Evolutionary conservation across 2,329 filamentous ascomycete genomes (phyloP), one percentile per base, ranked within the genome.

Genomic region (Fusarium brachygibbosum): DNA sequence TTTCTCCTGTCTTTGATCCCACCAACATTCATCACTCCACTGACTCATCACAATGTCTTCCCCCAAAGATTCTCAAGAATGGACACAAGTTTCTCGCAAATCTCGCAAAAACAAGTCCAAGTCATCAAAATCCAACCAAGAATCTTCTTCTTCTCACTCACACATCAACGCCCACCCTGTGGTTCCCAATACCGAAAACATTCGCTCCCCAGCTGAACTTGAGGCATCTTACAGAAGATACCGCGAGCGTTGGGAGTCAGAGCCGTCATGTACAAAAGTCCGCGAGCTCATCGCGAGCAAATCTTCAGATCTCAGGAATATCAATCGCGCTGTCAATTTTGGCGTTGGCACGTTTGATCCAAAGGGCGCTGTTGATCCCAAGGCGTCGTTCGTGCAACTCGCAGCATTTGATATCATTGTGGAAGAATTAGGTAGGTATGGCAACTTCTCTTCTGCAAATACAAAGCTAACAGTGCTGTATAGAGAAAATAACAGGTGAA

Each of bases 341-440:
- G 87, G 87, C 0, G 76, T 86, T 3, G 87, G 87, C 3, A 81
- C 85, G 0, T 88, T 88, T 63, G 85, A 88, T 51, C 84, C 85
- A 3, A 76, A 77, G 5, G 82, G 85, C 44, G 82, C 80, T 1
- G 80, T 79, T 78, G 80, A 82, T n/a, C 78, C 79, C 3, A 82
- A 82, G 64, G 80, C 80, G 4, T 81, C 85, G 2, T 85, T 85
- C 63, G 71, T 85, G 40, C 87, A 90, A 74, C 80, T 88, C 2
- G 81, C 82, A 28, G 86, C 85, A 3, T 87, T 90, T 66, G 69
- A 84, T 19, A 69, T 77, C 41, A 79, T 89, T 12, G 81, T 87
- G 3, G 76, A 81, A 3, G 70, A 78, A 16, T 49, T 87, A 1
- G 76, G 84, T 87, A 1, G 76, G 84, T 85, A 61, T 23, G 78